Evolutionary conservation across 2,329 filamentous ascomycete species (phyloP).

Genomic region (Eutypella sp.): DNA sequence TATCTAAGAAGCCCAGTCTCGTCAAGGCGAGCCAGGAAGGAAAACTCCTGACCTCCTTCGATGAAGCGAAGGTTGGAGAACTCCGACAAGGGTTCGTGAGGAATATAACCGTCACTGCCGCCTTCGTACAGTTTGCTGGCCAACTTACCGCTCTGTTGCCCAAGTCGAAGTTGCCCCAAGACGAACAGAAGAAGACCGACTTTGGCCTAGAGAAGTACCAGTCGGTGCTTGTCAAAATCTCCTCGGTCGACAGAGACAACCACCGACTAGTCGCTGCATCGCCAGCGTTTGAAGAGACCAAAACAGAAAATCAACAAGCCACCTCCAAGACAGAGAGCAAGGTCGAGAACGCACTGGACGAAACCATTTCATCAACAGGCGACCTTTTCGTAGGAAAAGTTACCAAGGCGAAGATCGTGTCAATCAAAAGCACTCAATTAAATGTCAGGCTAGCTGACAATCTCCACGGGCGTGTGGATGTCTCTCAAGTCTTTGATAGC

Average conservation of each 20-base stretch:
- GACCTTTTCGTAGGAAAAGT: constrained; percentile 70
- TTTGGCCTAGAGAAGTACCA: constrained; percentile 79
- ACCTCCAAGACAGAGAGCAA: constrained; percentile 31
- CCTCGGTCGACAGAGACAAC: constrained; percentile 65
- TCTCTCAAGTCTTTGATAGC: constrained; percentile 82
- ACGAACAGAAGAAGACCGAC: constrained; percentile 60
- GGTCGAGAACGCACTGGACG: constrained; percentile 54
- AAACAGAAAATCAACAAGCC: constrained; percentile 29
- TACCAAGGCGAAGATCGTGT: constrained; percentile 73
- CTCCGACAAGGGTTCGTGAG: constrained; percentile 74
- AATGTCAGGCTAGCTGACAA: constrained; percentile 87
- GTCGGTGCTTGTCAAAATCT: constrained; percentile 66
- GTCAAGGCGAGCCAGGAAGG: constrained; percentile 68
- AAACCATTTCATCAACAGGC: constrained; percentile 56
- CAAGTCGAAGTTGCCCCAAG: constrained; percentile 70
- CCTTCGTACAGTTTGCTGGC: constrained; percentile 85
- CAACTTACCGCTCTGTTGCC: constrained; percentile 74
- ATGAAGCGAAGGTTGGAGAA: constrained; percentile 65
- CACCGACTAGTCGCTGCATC: constrained; percentile 58
- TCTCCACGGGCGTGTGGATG: constrained; percentile 86
- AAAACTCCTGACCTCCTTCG: constrained; percentile 66
- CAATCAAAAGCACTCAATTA: constrained; percentile 84
- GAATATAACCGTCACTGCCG: constrained; percentile 73
- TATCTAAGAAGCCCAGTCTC: constrained; percentile 81
- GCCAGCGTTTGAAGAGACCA: constrained; percentile 41